These are phyloP conservation scores for Pseudopyricularia cyperi DNA, from an alignment of 2,329 filamentous ascomycete genomes.

Conservation along the genomic window DNA sequence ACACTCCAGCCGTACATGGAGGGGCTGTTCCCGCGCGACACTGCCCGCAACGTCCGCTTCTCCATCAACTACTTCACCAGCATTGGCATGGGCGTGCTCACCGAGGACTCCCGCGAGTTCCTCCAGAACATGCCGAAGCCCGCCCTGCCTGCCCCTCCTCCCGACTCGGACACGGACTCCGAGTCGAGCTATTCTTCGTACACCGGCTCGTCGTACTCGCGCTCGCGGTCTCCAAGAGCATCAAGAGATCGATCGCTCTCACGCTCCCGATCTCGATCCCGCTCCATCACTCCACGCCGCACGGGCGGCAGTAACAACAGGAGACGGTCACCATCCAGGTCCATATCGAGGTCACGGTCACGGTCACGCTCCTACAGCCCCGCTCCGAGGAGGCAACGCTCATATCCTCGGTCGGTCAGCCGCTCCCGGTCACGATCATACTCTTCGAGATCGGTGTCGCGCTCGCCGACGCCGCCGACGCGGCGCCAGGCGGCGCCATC, in stretches of 20 bases:
- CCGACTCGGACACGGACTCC: constrained; percentile 26
- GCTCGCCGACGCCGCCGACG: constrained; percentile 1
- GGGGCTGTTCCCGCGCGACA: constrained; percentile 82
- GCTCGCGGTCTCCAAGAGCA: constrained; percentile 20
- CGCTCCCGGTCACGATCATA: constrained; percentile 13
- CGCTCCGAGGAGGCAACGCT: constrained; percentile 5
- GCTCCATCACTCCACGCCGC: constrained; percentile 14
- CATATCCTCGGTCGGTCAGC: constrained; percentile 1
- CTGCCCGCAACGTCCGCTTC: constrained; percentile 82
- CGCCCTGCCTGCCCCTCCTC: constrained; percentile 51
- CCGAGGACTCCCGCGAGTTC: constrained; percentile 87
- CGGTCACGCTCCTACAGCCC: constrained; percentile 24
- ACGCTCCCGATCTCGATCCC: constrained; percentile 20
- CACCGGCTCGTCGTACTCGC: constrained; percentile 46
- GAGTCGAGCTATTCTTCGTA: constrained; percentile 73
- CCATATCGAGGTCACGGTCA: constrained; percentile 26
- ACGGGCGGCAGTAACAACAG: background rate
- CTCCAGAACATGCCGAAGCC: constrained; percentile 86
- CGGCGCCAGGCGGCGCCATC: background rate
- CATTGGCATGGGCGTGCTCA: constrained; percentile 89
- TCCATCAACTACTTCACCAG: constrained; percentile 99
- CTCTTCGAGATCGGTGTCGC: constrained; percentile 15
- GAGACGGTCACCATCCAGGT: background rate
- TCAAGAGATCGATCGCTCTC: constrained; percentile 22
- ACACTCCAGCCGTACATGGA: constrained; percentile 64